These are phyloP conservation scores for Camellia lanceoleosa DNA, from an alignment of 148 eudicot genomes.

Conservation along the genomic window DNA sequence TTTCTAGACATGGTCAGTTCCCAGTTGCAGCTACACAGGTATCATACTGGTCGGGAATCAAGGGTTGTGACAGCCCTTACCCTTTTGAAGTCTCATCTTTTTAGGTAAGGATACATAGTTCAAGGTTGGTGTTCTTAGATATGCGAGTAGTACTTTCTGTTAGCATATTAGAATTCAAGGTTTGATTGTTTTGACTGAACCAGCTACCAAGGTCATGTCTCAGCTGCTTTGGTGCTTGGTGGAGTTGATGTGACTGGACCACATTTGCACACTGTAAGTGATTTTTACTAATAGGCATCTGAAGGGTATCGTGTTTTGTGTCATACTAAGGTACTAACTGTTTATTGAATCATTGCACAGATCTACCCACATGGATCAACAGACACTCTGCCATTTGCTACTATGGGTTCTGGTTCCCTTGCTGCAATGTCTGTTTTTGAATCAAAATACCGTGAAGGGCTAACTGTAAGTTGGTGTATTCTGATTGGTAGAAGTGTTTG, in stretches of 20 bases:
- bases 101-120: slow-evolving; percentile 39
- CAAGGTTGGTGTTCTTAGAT: neutral
- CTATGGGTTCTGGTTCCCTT: slow-evolving; percentile 96
- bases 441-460: slow-evolving; percentile 79
- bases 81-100: slow-evolving; percentile 80
- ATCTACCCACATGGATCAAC: slow-evolving; percentile 98
- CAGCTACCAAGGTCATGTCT: slow-evolving; percentile 85
- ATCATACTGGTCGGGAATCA: slow-evolving; percentile 86
- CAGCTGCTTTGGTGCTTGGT: slow-evolving; percentile 91
- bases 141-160: neutral
- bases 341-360: slow-evolving; percentile 32
- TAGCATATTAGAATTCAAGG: neutral
- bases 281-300: neutral
- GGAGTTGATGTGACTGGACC: slow-evolving; percentile 93
- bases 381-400: slow-evolving; percentile 82
- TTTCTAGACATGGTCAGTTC: slow-evolving; percentile 84
- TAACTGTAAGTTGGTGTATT: slow-evolving; percentile 56
- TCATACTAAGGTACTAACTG: slow-evolving; percentile 2
- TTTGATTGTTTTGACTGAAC: slow-evolving; percentile 20
- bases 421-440: slow-evolving; percentile 89
- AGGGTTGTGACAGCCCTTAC: slow-evolving; percentile 87
- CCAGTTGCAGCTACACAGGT: slow-evolving; percentile 82
- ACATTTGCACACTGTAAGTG: slow-evolving; percentile 85
- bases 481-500: neutral
- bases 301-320: neutral